phyloP scores from a whole-genome alignment of 2,329 filamentous ascomycete genomes.

The Cercospora beticola region DNA sequence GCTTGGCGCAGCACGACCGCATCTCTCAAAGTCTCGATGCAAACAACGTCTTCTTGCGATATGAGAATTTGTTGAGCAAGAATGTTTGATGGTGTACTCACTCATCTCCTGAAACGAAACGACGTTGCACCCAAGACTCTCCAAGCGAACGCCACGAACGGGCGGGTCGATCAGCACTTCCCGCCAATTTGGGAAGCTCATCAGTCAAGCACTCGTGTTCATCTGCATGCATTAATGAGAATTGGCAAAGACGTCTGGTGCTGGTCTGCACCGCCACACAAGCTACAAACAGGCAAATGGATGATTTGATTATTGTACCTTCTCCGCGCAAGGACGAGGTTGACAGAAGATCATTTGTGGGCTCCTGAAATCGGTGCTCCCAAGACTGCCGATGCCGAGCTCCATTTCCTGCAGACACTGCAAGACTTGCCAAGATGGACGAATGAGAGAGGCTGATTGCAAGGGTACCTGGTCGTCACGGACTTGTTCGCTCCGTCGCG shows the following conservation, averaged over 20 bases:
- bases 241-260: background rate
- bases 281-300: background rate
- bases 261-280: background rate
- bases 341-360: background rate
- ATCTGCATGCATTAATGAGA: background rate
- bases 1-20: background rate
- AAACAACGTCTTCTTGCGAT: background rate
- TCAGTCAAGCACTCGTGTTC: background rate
- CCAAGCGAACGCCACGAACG: background rate
- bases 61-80: background rate
- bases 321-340: background rate
- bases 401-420: background rate
- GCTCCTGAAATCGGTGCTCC: background rate
- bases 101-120: background rate
- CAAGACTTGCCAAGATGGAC: background rate
- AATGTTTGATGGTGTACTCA: background rate
- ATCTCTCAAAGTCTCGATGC: background rate
- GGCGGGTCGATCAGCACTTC: constrained; percentile 2
- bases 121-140: background rate
- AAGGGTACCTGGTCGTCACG: background rate
- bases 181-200: background rate
- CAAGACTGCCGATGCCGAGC: background rate
- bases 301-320: background rate
- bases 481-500: background rate
- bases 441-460: background rate